A percentile compares a stretch with the other conserved stretches of the same genome.
These are phyloP conservation scores for Rhizomucor miehei DNA, from an alignment of 371 early-diverging fungal species.

Conservation along the genomic window DNA sequence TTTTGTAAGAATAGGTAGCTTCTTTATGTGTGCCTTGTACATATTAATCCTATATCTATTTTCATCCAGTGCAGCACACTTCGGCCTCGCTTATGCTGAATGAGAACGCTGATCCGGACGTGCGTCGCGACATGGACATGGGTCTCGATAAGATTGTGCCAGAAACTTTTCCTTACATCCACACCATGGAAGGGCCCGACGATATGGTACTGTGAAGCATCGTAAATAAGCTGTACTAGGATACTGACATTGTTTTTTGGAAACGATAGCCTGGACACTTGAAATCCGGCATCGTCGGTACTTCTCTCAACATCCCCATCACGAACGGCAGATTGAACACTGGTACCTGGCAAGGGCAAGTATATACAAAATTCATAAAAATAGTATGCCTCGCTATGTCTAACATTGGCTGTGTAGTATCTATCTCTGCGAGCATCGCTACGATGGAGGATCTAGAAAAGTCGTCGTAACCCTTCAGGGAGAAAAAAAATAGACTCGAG, in stretches of 20 bases:
- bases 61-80: constrained; percentile 77
- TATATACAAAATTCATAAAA: not conserved
- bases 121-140: constrained; percentile 20
- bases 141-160: constrained; percentile 73
- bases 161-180: constrained; percentile 73
- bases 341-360: constrained; percentile 93
- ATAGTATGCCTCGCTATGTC: not conserved
- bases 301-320: constrained; percentile 86
- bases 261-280: constrained; percentile 79
- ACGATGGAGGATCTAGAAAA: constrained; percentile 58
- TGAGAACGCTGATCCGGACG: constrained; percentile 83
- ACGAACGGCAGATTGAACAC: constrained; percentile 72
- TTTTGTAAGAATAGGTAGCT: constrained; percentile 55
- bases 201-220: constrained; percentile 39
- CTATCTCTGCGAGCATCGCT: constrained; percentile 76
- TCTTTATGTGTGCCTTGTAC: not conserved
- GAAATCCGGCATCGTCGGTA: constrained; percentile 82
- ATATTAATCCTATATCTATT: not conserved
- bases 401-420: constrained; percentile 55
- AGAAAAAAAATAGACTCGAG: constrained; percentile 32
- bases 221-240: not conserved
- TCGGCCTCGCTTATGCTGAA: constrained; percentile 87
- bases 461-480: constrained; percentile 79
- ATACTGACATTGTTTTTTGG: not conserved
- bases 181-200: constrained; percentile 71